Evolutionary conservation across 1,284 basidiomycete species (phyloP), one percentile per base, ranked within the genome.

Genomic region (Spongiforma sp.): DNA sequence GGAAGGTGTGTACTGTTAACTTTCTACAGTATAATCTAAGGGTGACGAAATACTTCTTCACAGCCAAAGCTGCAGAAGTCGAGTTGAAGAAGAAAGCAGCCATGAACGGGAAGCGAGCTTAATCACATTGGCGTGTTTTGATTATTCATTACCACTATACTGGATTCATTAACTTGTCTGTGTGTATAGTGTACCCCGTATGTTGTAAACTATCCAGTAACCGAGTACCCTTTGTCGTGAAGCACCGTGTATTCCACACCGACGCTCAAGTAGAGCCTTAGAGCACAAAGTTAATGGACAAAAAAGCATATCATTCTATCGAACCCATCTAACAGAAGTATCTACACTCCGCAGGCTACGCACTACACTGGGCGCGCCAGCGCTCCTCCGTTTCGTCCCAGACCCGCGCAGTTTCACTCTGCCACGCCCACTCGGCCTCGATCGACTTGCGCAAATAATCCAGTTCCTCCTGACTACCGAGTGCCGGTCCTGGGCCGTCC

Each of bases 1-100:
- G 17, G 93, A 94, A 72, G 93, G 92, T 92, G 59, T 34, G 82
- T 73, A 55, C 39, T 34, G 53, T 43, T 39, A 3, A 9, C 26
- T n/a, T 28, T 30, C 39, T 17, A 24, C 33, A 11, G n/a, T n/a
- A n/a, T n/a, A n/a, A n/a, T n/a, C n/a, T n/a, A n/a, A n/a, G n/a
- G n/a, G n/a, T n/a, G n/a, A n/a, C n/a, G n/a, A n/a, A n/a, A n/a
- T n/a, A n/a, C n/a, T n/a, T n/a, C n/a, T n/a, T n/a, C n/a, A 37
- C 63, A 86, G 84, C 80, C 54, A 85, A 81, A 69, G 74, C 78
- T 11, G 79, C 81, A 19, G 83, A 83, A 60, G 46, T 79, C 39
- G 81, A 83, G 60, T 78, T 79, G 11, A 84, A 82, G 77, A 78
- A 75, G 68, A 72, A 72, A 53, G 69, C 69, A 37, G 68, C 69